phyloP scores from a whole-genome alignment of 495 filamentous ascomycete genomes.

The Lophiotrema nucula region DNA sequence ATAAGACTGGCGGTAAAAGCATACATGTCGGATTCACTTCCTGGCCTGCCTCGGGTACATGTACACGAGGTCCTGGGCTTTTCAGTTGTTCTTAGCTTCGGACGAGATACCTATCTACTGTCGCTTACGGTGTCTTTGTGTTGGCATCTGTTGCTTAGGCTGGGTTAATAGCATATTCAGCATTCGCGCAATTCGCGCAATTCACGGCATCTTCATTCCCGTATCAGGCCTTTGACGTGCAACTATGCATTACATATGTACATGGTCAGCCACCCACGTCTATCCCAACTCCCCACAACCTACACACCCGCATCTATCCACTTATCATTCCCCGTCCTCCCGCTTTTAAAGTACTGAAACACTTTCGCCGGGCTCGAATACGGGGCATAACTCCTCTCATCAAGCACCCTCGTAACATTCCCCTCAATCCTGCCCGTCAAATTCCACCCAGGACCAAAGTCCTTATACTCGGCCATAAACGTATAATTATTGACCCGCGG shows the following conservation, averaged over 20 bases:
- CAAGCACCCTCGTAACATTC: neutral
- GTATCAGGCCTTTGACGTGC: neutral
- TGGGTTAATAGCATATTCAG: too few species aligned
- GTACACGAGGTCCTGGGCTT: too few species aligned
- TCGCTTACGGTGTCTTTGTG: too few species aligned
- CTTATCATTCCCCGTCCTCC: constrained; percentile 48
- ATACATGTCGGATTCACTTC: too few species aligned
- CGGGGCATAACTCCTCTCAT: neutral
- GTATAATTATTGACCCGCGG: constrained; percentile 48
- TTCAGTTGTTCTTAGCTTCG: too few species aligned
- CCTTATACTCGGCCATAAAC: constrained; percentile 55
- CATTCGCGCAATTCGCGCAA: neutral
- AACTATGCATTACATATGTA: neutral
- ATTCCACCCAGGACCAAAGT: constrained; percentile 57
- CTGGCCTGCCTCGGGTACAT: too few species aligned
- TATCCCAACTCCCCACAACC: neutral
- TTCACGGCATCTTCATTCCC: neutral
- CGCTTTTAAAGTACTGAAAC: constrained; percentile 50
- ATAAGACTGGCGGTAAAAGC: neutral
- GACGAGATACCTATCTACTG: too few species aligned
- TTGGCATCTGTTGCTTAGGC: too few species aligned
- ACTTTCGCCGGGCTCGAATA: constrained; percentile 46
- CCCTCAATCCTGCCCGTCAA: constrained; percentile 29
- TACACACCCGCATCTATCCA: constrained; percentile 52
- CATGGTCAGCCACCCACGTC: too few species aligned